phyloP scores from a whole-genome alignment of 495 filamentous ascomycete genomes.

The Hyaloscypha hepaticicola region DNA sequence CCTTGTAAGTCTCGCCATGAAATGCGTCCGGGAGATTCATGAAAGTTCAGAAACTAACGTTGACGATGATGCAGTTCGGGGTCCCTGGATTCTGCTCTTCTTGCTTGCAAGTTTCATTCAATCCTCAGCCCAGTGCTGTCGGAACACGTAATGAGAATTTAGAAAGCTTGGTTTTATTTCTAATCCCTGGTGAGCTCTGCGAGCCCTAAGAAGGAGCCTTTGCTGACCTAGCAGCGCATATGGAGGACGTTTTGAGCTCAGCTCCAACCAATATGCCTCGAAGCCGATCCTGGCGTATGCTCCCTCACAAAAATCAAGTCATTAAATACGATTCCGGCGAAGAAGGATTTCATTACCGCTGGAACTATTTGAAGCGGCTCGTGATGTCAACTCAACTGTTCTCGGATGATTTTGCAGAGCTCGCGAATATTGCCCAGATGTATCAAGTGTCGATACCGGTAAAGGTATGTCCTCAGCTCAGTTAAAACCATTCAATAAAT shows the following conservation, averaged over 20 bases:
- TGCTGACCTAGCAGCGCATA: not conserved
- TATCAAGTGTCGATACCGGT: not conserved
- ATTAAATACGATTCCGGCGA: not conserved
- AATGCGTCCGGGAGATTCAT: not conserved
- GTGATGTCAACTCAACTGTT: conserved; percentile 4
- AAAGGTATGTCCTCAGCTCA: not conserved
- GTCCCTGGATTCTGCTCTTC: not conserved
- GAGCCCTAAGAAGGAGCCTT: not conserved
- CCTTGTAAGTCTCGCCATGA: not conserved
- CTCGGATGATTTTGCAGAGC: not conserved
- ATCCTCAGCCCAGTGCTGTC: not conserved
- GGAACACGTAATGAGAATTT: conserved; percentile 2
- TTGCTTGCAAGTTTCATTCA: conserved; percentile 7
- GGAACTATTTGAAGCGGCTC: not conserved
- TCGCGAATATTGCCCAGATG: not conserved
- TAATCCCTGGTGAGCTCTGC: not conserved
- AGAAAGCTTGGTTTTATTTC: conserved; percentile 6
- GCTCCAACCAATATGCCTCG: not conserved
- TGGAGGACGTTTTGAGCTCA: not conserved
- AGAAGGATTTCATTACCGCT: conserved; percentile 1
- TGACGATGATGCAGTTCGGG: not conserved
- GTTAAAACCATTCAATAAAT: too few species aligned
- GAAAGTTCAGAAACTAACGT: not conserved
- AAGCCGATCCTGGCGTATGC: conserved; percentile 4
- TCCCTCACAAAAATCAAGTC: not conserved